A percentile compares a stretch with the other conserved stretches of the same genome.
These are phyloP conservation scores for Suillus alpinus DNA, from an alignment of 768 basidiomycete species.

Conservation along the genomic window DNA sequence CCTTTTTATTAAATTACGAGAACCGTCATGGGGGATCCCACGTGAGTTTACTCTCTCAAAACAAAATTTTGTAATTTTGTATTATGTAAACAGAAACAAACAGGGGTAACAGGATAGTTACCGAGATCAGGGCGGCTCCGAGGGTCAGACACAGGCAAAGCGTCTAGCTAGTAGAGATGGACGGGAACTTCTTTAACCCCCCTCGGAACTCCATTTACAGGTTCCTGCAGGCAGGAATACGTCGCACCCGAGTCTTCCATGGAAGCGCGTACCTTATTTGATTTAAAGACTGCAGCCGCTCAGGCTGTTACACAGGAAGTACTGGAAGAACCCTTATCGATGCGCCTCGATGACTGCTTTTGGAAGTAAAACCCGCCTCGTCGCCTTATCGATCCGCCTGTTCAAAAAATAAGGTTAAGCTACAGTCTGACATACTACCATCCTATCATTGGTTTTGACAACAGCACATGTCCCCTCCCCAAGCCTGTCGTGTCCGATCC, in stretches of 20 bases:
- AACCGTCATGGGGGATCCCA: conserved; percentile 17
- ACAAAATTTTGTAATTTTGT: neutral
- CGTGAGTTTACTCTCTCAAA: neutral
- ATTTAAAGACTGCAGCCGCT: conserved; percentile 10
- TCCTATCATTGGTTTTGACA: neutral
- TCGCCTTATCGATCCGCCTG: conserved; percentile 8
- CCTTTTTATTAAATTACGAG: conserved; percentile 25
- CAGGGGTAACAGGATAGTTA: neutral
- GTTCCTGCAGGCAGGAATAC: conserved; percentile 11
- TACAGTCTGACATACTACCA: neutral
- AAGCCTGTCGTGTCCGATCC: neutral
- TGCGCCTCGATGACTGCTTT: conserved; percentile 23
- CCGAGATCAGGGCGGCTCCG: neutral
- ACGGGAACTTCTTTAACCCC: neutral
- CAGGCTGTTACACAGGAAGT: conserved; percentile 3
- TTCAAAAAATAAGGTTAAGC: conserved; percentile 11
- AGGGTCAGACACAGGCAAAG: neutral
- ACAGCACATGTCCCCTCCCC: neutral
- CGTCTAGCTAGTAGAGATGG: neutral
- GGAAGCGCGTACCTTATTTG: conserved; percentile 11
- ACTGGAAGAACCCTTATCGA: conserved; percentile 26
- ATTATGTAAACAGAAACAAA: neutral
- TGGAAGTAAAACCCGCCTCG: conserved; percentile 6
- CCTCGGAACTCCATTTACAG: neutral
- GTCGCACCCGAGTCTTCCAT: conserved; percentile 8